Evolutionary conservation across 495 filamentous ascomycete species (phyloP).

Genomic region (Geopyxis carbonaria): DNA sequence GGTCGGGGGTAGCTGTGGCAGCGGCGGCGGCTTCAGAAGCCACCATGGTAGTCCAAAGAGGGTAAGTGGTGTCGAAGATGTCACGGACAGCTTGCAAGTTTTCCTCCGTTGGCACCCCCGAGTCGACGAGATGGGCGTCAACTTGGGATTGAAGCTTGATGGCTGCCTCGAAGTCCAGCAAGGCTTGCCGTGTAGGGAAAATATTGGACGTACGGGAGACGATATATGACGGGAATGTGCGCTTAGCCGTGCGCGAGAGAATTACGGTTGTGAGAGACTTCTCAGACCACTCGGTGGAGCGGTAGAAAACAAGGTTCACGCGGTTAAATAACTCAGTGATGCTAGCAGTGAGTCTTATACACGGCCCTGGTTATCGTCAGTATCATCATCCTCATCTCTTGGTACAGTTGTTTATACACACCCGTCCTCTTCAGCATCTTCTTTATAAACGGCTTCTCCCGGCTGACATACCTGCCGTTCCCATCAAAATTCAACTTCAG

Average conservation of each 20-base stretch:
- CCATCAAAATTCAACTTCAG: slow-evolving; percentile 17
- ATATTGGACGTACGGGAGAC: slow-evolving; percentile 83
- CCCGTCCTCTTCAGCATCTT: slow-evolving; percentile 62
- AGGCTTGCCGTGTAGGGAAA: slow-evolving; percentile 52
- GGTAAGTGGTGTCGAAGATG: slow-evolving; percentile 57
- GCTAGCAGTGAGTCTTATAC: slow-evolving; percentile 58
- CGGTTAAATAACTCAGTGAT: slow-evolving; percentile 78
- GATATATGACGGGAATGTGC: slow-evolving; percentile 80
- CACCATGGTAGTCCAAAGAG: slow-evolving; percentile 61
- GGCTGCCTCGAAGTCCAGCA: slow-evolving; percentile 80
- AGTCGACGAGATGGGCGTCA: slow-evolving; percentile 72
- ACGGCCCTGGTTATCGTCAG: slow-evolving; percentile 38
- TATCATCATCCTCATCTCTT: too few species aligned
- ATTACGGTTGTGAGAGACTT: slow-evolving; percentile 93
- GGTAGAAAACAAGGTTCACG: slow-evolving; percentile 88
- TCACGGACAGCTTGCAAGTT: slow-evolving; percentile 51
- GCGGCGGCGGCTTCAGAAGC: slow-evolving; percentile 54
- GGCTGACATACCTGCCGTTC: slow-evolving; percentile 22
- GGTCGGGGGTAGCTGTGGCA: slow-evolving; percentile 32
- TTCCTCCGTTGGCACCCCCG: slow-evolving; percentile 52
- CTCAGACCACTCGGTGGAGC: slow-evolving; percentile 93
- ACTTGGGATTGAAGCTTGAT: slow-evolving; percentile 68
- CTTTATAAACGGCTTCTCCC: slow-evolving; percentile 41
- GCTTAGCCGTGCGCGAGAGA: slow-evolving; percentile 66
- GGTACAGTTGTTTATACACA: slow-evolving; percentile 9